These are phyloP conservation scores for Gentiana macrophylla DNA, from an alignment of 257 asterid species.

Conservation along the genomic window DNA sequence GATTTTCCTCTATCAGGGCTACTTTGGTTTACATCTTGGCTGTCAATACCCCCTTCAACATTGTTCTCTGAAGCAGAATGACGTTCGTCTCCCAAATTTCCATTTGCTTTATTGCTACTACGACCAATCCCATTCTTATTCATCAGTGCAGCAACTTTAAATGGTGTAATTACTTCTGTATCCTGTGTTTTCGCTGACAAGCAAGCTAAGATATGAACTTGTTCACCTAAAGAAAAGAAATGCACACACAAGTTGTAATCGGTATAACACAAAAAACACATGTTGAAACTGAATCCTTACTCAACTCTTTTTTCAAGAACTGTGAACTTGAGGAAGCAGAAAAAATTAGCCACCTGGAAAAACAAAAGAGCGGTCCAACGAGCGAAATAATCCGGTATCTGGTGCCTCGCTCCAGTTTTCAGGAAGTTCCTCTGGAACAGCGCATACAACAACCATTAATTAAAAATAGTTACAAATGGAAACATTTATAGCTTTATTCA, in stretches of 20 bases:
- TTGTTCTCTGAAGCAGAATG: conserved; percentile 21
- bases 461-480: conserved; percentile 7
- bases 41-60: conserved; percentile 18
- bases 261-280: background rate
- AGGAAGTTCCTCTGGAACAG: conserved; percentile 65
- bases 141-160: conserved; percentile 92
- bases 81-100: conserved; percentile 27
- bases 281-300: conserved; percentile 2
- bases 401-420: conserved; percentile 76
- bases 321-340: conserved; percentile 2
- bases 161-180: conserved; percentile 87
- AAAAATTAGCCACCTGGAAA: conserved; percentile 61
- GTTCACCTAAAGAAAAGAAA: conserved; percentile 49
- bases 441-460: conserved; percentile 9
- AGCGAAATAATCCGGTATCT: conserved; percentile 54
- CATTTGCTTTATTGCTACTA: conserved; percentile 41
- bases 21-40: conserved; percentile 27
- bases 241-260: background rate
- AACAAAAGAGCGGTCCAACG: conserved; percentile 81
- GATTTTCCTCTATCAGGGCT: conserved; percentile 24
- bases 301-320: conserved; percentile 8
- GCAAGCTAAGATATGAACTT: conserved; percentile 71
- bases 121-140: conserved; percentile 58
- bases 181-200: conserved; percentile 86
- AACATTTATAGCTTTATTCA: conserved; percentile 6